Evolutionary conservation across 2,329 filamentous ascomycete genomes (phyloP).

Genomic region (Ilyonectria robusta): DNA sequence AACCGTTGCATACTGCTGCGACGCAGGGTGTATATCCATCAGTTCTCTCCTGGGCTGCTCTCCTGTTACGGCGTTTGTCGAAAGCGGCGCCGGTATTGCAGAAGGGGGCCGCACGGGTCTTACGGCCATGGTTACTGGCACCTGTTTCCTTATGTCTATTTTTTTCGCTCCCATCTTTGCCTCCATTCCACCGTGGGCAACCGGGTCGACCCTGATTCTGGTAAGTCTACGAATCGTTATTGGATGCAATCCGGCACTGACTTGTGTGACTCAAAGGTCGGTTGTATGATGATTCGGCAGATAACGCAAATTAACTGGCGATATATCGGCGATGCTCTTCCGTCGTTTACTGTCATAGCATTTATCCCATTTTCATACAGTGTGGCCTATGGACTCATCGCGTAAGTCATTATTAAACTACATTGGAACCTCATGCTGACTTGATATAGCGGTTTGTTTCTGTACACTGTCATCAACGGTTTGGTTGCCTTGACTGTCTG

Average conservation of each 20-base stretch:
- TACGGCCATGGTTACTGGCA: slow-evolving; percentile 74
- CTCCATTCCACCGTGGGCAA: slow-evolving; percentile 80
- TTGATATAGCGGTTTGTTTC: slow-evolving; percentile 32
- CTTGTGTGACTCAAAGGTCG: slow-evolving; percentile 61
- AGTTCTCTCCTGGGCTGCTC: slow-evolving; percentile 76
- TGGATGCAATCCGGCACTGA: not conserved
- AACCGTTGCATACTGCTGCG: slow-evolving; percentile 79
- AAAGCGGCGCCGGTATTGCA: slow-evolving; percentile 78
- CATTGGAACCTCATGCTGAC: not conserved
- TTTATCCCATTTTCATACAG: slow-evolving; percentile 89
- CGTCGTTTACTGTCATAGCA: slow-evolving; percentile 83
- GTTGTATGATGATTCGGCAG: slow-evolving; percentile 82
- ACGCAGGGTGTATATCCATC: slow-evolving; percentile 76
- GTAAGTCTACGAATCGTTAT: not conserved
- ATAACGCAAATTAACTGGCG: slow-evolving; percentile 86
- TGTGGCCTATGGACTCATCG: slow-evolving; percentile 86
- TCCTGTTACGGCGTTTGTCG: slow-evolving; percentile 79
- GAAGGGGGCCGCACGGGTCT: slow-evolving; percentile 79
- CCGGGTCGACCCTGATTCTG: slow-evolving; percentile 82
- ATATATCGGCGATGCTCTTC: slow-evolving; percentile 83
- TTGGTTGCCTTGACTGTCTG: slow-evolving; percentile 29
- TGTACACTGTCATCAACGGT: slow-evolving; percentile 33
- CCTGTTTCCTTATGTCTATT: slow-evolving; percentile 77
- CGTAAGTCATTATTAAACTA: slow-evolving; percentile 39
- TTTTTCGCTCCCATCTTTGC: slow-evolving; percentile 81